phyloP scores from a whole-genome alignment of 768 basidiomycete species.

The Filobasidium floriforme region DNA sequence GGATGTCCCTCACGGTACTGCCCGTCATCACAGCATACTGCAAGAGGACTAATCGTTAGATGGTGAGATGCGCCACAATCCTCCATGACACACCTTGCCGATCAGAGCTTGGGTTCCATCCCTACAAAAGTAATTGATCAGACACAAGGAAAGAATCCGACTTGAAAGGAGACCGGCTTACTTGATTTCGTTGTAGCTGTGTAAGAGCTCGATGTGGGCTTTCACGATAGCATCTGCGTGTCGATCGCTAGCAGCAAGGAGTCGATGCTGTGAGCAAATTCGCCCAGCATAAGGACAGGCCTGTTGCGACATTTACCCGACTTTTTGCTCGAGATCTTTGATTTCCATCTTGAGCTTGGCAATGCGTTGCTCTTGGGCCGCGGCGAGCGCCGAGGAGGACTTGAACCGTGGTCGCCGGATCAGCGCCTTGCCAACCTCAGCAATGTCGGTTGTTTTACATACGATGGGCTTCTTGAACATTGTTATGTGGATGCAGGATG shows the following conservation, averaged over 20 bases:
- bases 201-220: conserved; percentile 38
- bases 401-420: not conserved
- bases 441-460: not conserved
- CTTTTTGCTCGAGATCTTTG: conserved; percentile 2
- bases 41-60: too few species aligned
- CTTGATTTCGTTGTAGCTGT: conserved; percentile 46
- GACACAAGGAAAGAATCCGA: not conserved
- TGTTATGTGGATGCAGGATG: not conserved
- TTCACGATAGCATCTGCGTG: conserved; percentile 34
- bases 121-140: not conserved
- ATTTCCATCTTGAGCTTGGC: conserved; percentile 2
- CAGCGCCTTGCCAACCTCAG: too few species aligned
- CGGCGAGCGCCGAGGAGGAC: conserved; percentile 8
- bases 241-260: conserved; percentile 5
- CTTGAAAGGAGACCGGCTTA: not conserved
- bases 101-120: conserved; percentile 44
- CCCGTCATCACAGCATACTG: conserved; percentile 38
- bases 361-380: conserved; percentile 8
- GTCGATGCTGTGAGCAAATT: not conserved
- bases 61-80: not conserved
- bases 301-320: not conserved
- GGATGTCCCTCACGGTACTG: conserved; percentile 36
- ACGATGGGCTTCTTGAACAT: conserved; percentile 4
- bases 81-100: conserved; percentile 29
- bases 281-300: not conserved